Conservation (phyloP, 2,329 filamentous ascomycete genomes). For the Davidsoniella neocaledoniae region DNA sequence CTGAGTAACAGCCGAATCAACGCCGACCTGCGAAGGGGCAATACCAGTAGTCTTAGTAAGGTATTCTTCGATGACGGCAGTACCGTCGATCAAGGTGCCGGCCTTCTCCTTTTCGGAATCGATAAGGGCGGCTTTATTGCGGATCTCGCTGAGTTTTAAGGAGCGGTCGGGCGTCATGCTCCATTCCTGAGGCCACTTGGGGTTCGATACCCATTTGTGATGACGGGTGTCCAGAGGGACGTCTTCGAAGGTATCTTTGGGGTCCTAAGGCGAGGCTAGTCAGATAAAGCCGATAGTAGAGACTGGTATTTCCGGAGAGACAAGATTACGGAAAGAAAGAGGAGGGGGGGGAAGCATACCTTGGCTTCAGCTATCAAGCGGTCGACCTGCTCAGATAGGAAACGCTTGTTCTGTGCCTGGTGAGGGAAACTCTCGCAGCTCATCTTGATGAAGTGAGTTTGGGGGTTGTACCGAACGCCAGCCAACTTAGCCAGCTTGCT, state of each 20-base stretch:
- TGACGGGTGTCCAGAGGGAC: constrained; percentile 76
- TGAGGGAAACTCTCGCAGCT: constrained; percentile 78
- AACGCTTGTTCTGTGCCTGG: constrained; percentile 93
- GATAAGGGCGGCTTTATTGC: constrained; percentile 32
- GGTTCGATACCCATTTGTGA: constrained; percentile 48
- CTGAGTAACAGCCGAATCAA: neutral
- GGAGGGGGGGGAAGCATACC: constrained; percentile 22
- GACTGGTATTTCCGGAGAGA: constrained; percentile 6
- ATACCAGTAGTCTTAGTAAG: constrained; percentile 8
- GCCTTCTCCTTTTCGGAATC: constrained; percentile 38
- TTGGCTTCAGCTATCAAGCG: constrained; percentile 59
- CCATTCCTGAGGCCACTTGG: constrained; percentile 71
- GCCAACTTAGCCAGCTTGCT: constrained; percentile 76
- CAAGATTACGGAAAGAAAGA: neutral
- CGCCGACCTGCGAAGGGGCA: constrained; percentile 8
- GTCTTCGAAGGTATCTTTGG: constrained; percentile 69
- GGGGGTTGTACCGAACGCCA: constrained; percentile 75
- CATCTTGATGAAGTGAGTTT: constrained; percentile 69
- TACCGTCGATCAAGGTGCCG: constrained; percentile 43
- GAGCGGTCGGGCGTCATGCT: constrained; percentile 54
- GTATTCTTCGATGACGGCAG: constrained; percentile 25
- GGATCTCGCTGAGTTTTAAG: constrained; percentile 43
- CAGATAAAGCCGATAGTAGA: too few species aligned
- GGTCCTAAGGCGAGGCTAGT: constrained; percentile 31
- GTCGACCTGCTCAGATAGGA: constrained; percentile 63